Evolutionary conservation across 108 stramenopile species (phyloP).

Genomic region (Cyclotella kingstonii): DNA sequence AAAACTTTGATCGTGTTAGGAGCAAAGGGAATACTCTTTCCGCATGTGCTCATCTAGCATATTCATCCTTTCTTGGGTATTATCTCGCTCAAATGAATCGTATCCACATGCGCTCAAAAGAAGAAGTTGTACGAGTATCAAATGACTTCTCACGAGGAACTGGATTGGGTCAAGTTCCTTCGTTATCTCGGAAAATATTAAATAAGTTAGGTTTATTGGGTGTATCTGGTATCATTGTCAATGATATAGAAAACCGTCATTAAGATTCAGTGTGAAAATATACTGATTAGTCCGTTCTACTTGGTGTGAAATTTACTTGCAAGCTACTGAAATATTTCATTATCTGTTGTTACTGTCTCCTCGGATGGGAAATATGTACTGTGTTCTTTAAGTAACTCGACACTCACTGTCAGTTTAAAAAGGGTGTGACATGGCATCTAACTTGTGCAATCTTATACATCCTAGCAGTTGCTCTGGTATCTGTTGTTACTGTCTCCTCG

Average conservation of each 20-base stretch:
- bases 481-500: too few species aligned
- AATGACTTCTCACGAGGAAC: slow-evolving; percentile 49
- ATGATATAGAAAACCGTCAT: background rate
- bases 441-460: slow-evolving; percentile 66
- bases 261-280: too few species aligned
- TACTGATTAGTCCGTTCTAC: too few species aligned
- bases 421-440: slow-evolving; percentile 72
- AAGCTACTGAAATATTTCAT: too few species aligned
- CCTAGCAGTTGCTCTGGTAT: slow-evolving; percentile 84
- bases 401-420: slow-evolving; percentile 29
- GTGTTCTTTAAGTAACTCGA: too few species aligned
- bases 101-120: slow-evolving; percentile 30
- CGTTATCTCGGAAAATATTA: slow-evolving; percentile 18
- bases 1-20: slow-evolving; percentile 22
- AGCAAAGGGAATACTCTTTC: slow-evolving; percentile 43
- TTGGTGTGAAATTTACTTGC: too few species aligned
- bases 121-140: slow-evolving; percentile 46
- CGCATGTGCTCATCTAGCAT: slow-evolving; percentile 38
- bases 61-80: slow-evolving; percentile 75
- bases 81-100: slow-evolving; percentile 58
- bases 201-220: slow-evolving; percentile 36
- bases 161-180: slow-evolving; percentile 37
- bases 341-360: too few species aligned
- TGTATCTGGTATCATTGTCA: slow-evolving; percentile 17
- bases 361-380: too few species aligned